These are phyloP conservation scores for Sordariomycetes sp. DNA, from an alignment of 2,329 filamentous ascomycete genomes.

Conservation along the genomic window DNA sequence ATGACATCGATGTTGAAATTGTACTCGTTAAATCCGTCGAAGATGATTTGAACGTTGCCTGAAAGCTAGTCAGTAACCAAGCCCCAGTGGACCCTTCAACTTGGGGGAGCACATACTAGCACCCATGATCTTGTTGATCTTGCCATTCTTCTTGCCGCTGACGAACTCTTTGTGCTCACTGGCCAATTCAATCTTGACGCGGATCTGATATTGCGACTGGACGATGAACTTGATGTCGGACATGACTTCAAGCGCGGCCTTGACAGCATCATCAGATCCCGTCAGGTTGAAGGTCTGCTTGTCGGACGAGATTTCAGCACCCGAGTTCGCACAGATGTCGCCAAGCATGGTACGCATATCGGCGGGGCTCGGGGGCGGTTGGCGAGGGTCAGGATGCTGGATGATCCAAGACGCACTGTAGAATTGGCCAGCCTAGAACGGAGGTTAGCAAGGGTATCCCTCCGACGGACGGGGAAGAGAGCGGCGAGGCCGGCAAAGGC, in stretches of 20 bases:
- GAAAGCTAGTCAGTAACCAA: conserved; percentile 2
- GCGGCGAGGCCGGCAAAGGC: conserved; percentile 17
- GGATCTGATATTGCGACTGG: conserved; percentile 81
- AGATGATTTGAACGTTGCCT: conserved; percentile 96
- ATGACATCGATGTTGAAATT: conserved; percentile 99
- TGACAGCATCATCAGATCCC: conserved; percentile 92
- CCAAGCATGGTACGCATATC: conserved; percentile 86
- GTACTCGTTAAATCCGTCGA: conserved; percentile 98
- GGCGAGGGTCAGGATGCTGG: conserved; percentile 59
- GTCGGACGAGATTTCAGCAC: conserved; percentile 89
- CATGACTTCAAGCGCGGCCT: conserved; percentile 88
- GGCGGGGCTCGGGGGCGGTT: conserved; percentile 45
- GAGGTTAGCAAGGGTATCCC: neutral
- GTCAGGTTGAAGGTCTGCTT: conserved; percentile 90
- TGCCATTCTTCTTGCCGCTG: conserved; percentile 98
- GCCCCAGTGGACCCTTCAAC: conserved; percentile 4
- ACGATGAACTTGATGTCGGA: conserved; percentile 84
- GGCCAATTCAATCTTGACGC: conserved; percentile 96
- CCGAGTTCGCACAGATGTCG: conserved; percentile 93
- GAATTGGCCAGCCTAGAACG: conserved; percentile 74
- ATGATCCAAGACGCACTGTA: conserved; percentile 97
- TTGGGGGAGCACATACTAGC: conserved; percentile 47
- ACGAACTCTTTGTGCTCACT: conserved; percentile 99
- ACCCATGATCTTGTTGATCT: conserved; percentile 99
- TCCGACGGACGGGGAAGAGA: neutral